Evolutionary conservation across 2,329 filamentous ascomycete genomes (phyloP).

Genomic region (Colletotrichum cereale): DNA sequence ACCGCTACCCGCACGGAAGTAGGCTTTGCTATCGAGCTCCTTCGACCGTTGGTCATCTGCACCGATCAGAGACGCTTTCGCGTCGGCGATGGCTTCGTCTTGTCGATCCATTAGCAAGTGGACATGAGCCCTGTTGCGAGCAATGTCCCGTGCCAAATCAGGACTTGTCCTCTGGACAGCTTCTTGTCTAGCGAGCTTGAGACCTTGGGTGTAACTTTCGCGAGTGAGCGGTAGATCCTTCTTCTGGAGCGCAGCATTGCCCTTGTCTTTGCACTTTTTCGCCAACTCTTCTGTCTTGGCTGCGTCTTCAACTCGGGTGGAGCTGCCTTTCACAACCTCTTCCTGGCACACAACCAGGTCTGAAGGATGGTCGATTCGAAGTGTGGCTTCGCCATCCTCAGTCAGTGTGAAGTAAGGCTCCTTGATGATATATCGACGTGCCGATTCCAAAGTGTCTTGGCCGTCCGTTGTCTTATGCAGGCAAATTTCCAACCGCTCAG

Average conservation of each 20-base stretch:
- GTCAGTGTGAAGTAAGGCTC: constrained; percentile 63
- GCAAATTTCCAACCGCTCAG: constrained; percentile 47
- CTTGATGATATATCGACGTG: constrained; percentile 56
- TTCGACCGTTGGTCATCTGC: constrained; percentile 17
- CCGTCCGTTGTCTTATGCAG: constrained; percentile 51
- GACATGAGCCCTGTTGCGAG: constrained; percentile 49
- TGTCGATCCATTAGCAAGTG: constrained; percentile 49
- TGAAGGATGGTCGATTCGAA: constrained; percentile 54
- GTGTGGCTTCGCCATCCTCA: constrained; percentile 52
- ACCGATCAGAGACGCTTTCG: constrained; percentile 47
- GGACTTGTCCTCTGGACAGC: constrained; percentile 9
- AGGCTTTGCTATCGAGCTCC: constrained; percentile 49
- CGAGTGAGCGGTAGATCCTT: constrained; percentile 43
- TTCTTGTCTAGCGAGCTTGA: constrained; percentile 34
- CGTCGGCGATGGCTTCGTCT: constrained; percentile 49
- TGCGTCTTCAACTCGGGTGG: not conserved
- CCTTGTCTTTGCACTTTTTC: constrained; percentile 45
- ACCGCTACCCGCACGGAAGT: constrained; percentile 48
- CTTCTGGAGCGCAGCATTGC: constrained; percentile 47
- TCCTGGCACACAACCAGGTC: constrained; percentile 44
- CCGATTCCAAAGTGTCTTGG: constrained; percentile 50
- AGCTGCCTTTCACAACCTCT: not conserved
- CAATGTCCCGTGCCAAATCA: constrained; percentile 48
- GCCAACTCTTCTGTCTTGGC: constrained; percentile 33
- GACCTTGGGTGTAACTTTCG: constrained; percentile 46